These are phyloP conservation scores for Flaveria sonorensis DNA, from an alignment of 129 eudicot genomes.

Conservation along the genomic window DNA sequence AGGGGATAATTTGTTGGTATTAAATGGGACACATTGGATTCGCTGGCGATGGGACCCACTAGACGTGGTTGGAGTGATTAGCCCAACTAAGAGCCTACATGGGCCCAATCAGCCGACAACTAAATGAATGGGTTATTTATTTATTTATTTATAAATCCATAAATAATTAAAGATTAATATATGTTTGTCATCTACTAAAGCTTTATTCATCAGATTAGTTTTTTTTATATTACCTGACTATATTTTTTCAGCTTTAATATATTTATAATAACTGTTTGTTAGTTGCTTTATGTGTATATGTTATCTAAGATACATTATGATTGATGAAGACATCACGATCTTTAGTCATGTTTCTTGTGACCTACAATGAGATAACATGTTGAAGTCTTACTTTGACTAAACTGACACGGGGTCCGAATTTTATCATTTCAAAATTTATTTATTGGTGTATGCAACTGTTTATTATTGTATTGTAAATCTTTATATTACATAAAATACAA, in stretches of 20 bases:
- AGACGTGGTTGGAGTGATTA: slow-evolving; percentile 26
- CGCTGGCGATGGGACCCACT: slow-evolving; percentile 34
- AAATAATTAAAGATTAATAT: background rate
- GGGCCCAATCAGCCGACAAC: slow-evolving; percentile 35
- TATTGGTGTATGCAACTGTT: background rate
- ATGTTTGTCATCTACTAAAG: background rate
- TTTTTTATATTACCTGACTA: background rate
- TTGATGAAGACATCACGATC: slow-evolving; percentile 10
- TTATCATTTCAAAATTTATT: background rate
- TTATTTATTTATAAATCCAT: background rate
- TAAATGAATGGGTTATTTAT: background rate
- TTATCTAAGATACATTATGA: background rate
- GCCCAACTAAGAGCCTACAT: slow-evolving; percentile 13
- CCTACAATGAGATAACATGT: slow-evolving; percentile 13
- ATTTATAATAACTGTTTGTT: no score
- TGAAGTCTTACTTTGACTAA: slow-evolving; percentile 6
- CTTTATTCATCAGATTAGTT: background rate
- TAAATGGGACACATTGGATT: slow-evolving; percentile 45
- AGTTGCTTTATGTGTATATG: no score
- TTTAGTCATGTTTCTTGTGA: slow-evolving; percentile 8
- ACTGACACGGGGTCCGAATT: background rate
- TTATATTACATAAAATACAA: slow-evolving; percentile 8
- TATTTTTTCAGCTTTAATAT: background rate
- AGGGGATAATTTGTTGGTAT: slow-evolving; percentile 35
- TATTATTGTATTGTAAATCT: background rate